Conservation (phyloP, 257 asterid species). For the Solanum boliviense region DNA sequence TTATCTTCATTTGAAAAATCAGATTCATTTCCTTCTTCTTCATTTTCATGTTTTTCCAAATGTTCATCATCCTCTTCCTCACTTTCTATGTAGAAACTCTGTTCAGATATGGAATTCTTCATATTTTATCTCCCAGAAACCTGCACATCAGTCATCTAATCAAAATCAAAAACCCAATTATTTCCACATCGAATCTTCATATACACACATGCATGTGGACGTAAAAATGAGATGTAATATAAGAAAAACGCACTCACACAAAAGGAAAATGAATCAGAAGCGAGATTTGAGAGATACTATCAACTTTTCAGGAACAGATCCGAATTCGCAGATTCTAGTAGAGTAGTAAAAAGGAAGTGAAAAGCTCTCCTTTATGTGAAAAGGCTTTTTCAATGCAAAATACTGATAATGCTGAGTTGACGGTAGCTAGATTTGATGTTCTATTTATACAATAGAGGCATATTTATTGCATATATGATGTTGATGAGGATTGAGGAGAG, state of each 20-base stretch:
- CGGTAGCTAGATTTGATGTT: not conserved
- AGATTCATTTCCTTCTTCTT: constrained; percentile 40
- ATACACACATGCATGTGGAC: not conserved
- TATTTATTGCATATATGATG: not conserved
- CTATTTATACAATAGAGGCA: not conserved
- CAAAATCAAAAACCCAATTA: not conserved
- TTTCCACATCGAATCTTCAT: not conserved
- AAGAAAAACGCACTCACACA: not conserved
- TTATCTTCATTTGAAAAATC: constrained; percentile 33
- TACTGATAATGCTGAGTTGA: not conserved
- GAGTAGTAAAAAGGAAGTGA: not conserved
- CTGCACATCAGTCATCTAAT: not conserved
- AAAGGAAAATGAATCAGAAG: not conserved
- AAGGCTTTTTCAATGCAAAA: not conserved
- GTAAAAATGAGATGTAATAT: not conserved
- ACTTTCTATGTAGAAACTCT: constrained; percentile 75
- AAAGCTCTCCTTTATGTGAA: not conserved
- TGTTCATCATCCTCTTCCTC: constrained; percentile 61
- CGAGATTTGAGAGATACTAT: not conserved
- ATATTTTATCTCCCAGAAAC: constrained; percentile 21
- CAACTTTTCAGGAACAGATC: not conserved
- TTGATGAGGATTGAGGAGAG: not conserved
- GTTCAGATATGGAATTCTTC: constrained; percentile 75
- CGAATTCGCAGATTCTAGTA: not conserved
- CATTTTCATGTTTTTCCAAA: constrained; percentile 22